Base-by-base conservation (phyloP, 495 filamentous ascomycete genomes). In the Daldinia caldariorum region DNA sequence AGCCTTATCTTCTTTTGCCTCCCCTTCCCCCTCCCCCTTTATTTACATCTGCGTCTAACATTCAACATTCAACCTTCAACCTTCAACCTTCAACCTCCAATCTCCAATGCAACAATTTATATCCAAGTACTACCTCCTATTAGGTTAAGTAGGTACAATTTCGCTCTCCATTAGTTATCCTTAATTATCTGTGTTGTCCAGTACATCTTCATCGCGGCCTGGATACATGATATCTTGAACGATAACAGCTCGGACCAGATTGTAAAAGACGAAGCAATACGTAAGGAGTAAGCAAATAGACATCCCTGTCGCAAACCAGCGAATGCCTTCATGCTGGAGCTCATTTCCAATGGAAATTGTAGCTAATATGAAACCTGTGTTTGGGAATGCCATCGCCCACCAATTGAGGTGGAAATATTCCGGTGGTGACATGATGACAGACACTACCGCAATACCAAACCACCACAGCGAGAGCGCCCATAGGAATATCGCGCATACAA, bases 381-480 rank as follows among this genome's bases (percentile, higher is more conserved):
- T 88, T 6, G 87, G 87, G 58, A 89, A 89, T 1, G 88, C 83
- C 70, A 85, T 82, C 3, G 80, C 83, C 81, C 83, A 88, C 85
- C 86, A 88, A 22, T 79, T 80, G n/a, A 88, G 75, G 69, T 84
- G 83, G 66, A 85, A 88, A 70, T 67, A 76, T 60, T 82, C 80
- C 12, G 81, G 83, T 20, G 82, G 80, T 4, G 83, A 81, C 4
- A 73, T 67, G 18, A 89, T 65, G 9, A 86, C 83, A 0, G 84
- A 85, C 18, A 88, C 76, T 7, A 82, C 61, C 0, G 88, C 87
- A 5, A 89, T 81, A 18, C 78, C 78, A 74, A 92, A 92, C 81
- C 91, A 92, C 90, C 90, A 92, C 20, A 92, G 81, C 18, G 85
- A 86, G 9, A 92, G 74, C 0, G 85, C 83, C 90, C 90, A 93